Base-by-base conservation (phyloP, 108 stramenopile species). In the Conticribra guillardii region DNA sequence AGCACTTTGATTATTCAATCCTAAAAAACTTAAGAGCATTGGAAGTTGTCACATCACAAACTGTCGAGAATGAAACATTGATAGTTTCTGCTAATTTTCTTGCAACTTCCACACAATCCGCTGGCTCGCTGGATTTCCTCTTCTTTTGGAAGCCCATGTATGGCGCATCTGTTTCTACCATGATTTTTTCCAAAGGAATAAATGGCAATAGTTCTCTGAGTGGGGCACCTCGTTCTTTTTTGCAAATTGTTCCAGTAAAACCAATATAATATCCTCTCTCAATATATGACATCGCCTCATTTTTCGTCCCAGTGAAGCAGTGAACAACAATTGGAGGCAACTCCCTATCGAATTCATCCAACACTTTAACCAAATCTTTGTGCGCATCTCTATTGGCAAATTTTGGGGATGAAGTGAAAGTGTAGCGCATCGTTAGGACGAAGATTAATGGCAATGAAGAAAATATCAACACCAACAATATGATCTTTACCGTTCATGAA, bases 111-210 rank as follows among this genome's bases (percentile, higher is more conserved):
- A 64, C 33, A 33, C 74, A 65, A 82, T 86, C 76, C 8, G 74
- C 70, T 3, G 85, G 82, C 51, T 74, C 76, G 28, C 79, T 81
- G 21, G 59, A 51, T 41, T 48, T 56, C 34, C 54, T 60, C 14
- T 64, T 67, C 46, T 76, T 80, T 56, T 80, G 34, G 34, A 85
- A 82, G 11, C 74, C 59, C 84, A 85, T 85, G 46, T 74, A 85
- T 7, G 84, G 84, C 27, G 84, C 84, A 56, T 85, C 80, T 3
- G 84, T 85, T 50, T 85, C 84, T 5, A 85, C 53, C 79, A 85
- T 70, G 0, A 85, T 54, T 31, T 59, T 54, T 17, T 85, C 76
- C 34, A 82, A 49, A 18, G 84, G 80, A 55, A 85, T 65, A 1
- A 11, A 48, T 34, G 80, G 81, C 52, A 85, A 28, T 11, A 85